Base-by-base conservation (phyloP, 176 grass and related monocot genomes). In the Phoenix roebelenii region DNA sequence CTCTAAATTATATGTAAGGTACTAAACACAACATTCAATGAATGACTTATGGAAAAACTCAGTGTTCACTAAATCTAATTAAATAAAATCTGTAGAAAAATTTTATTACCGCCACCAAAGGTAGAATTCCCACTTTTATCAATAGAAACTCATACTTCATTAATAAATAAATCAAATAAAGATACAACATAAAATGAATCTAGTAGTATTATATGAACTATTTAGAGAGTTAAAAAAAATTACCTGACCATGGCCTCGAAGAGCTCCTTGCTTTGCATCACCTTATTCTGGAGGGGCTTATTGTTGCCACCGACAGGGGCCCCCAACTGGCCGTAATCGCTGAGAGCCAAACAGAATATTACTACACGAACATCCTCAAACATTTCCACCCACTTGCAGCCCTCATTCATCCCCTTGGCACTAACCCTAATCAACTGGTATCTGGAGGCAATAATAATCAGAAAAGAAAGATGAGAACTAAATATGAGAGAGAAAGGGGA, bases 381-480 rank as follows among this genome's bases (percentile, higher is more conserved):
- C 93, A 97, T 97, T 66, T 97, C 93, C 18, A 97, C 87, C 93
- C 87, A 97, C 62, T 97, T 97, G 66, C 93, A 97, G 50, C 93
- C 87, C 52, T 97, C 72, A 20, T 68, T 88, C 59, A 97, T 83
- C 57, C 93, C 93, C 81, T 91, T 91, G 32, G 69, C 78, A 0
- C 78, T 97, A 59, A 91, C 81, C 61, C 87, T 77, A 39, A 91
- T 97, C 59, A 97, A 72, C 76, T 91, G 93, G 75, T 88, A 91
- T 72, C 93, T 97, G 76, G 55, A 23, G 57, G 23, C 25, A 22
- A 44, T 12, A 14, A 44, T 14, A 44, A 44, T 44, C 10, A 44
- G 10, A 12, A 44, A 44, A 32, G 29, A 32, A 12, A 44, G 1
- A 44, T 44, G 10, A 44, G 35, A 44, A 44, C 35, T 14, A 44